These are phyloP conservation scores for Penicillium sp. DNA, from an alignment of 2,329 filamentous ascomycete species.

Conservation along the genomic window DNA sequence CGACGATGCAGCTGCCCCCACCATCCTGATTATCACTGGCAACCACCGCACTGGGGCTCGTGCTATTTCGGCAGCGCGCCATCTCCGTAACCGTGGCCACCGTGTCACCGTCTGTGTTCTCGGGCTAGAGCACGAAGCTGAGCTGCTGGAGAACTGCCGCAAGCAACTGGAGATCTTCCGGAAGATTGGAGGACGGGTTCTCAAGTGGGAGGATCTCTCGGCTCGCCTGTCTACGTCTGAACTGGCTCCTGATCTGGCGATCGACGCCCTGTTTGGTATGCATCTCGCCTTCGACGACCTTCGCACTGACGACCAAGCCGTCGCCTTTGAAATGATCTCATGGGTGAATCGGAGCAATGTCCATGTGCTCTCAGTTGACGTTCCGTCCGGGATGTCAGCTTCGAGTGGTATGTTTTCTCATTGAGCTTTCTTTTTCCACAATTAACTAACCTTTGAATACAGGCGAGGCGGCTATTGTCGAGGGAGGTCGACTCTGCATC, in stretches of 20 bases:
- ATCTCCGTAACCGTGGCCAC: conserved; percentile 78
- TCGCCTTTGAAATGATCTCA: conserved; percentile 83
- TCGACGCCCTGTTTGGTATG: conserved; percentile 84
- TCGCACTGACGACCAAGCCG: conserved; percentile 75
- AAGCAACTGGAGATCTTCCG: conserved; percentile 82
- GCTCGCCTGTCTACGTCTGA: conserved; percentile 53
- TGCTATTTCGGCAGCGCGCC: conserved; percentile 79
- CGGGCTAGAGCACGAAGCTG: conserved; percentile 76
- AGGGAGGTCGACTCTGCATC: conserved; percentile 76
- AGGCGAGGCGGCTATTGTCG: conserved; percentile 58
- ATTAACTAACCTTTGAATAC: conserved; percentile 17
- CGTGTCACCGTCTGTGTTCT: conserved; percentile 81
- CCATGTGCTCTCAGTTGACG: conserved; percentile 80
- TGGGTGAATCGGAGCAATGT: conserved; percentile 90
- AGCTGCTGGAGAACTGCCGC: conserved; percentile 75
- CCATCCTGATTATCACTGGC: conserved; percentile 80
- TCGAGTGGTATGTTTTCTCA: conserved; percentile 63
- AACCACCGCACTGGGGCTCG: conserved; percentile 88
- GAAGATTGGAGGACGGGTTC: conserved; percentile 74
- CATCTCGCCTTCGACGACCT: conserved; percentile 88
- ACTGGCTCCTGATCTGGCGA: conserved; percentile 71
- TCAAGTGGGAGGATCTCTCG: conserved; percentile 59
- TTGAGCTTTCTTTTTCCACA: no score
- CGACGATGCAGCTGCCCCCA: conserved; percentile 52
- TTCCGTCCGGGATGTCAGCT: conserved; percentile 84